phyloP scores from a whole-genome alignment of 257 asterid genomes.

The Capsicum pubescens region DNA sequence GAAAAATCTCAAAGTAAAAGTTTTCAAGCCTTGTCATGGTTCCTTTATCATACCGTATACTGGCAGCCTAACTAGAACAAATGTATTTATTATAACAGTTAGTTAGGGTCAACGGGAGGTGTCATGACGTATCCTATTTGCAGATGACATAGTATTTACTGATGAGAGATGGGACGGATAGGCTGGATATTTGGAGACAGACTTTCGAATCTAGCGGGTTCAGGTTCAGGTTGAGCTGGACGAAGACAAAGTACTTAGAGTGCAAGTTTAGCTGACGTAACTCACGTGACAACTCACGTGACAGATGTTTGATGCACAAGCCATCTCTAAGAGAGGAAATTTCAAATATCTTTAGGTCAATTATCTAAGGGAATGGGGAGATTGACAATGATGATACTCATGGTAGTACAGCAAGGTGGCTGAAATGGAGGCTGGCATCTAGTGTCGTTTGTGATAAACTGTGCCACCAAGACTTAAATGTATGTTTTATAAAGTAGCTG shows the following conservation, averaged over 20 bases:
- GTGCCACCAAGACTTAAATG: neutral
- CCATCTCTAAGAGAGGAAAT: neutral
- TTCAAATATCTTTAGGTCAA: neutral
- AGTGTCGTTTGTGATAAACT: neutral
- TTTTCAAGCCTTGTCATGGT: neutral
- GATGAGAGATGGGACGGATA: neutral
- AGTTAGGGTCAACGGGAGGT: neutral
- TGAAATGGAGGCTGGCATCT: neutral
- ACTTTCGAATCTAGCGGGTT: neutral
- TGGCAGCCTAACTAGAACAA: neutral
- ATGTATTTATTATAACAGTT: neutral
- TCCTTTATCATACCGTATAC: neutral
- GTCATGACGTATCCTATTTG: neutral
- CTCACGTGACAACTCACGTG: too few species aligned
- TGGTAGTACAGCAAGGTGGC: neutral
- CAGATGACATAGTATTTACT: neutral
- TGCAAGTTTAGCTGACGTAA: neutral
- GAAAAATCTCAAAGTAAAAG: conserved; percentile 1
- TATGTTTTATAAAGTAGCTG: neutral
- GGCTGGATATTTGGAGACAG: neutral
- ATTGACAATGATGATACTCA: neutral
- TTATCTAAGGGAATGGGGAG: neutral
- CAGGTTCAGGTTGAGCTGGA: neutral
- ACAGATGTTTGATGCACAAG: neutral
- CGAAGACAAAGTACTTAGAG: neutral